These are phyloP conservation scores for Gentiana macrophylla DNA, from an alignment of 257 asterid species.

Conservation along the genomic window DNA sequence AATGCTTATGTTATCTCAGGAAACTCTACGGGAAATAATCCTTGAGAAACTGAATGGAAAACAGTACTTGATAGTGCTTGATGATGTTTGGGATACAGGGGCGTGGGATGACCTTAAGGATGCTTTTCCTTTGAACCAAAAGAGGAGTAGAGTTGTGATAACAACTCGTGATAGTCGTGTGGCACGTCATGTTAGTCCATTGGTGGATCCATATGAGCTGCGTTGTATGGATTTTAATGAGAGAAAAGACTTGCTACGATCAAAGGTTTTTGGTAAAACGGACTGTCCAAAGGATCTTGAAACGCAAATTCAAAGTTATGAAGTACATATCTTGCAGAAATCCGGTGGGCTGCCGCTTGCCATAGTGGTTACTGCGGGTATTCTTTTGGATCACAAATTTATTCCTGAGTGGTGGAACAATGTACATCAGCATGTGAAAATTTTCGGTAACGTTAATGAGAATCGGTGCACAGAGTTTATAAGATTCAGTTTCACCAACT, in stretches of 20 bases:
- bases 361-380: constrained; percentile 16
- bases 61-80: constrained; percentile 18
- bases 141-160: constrained; percentile 14
- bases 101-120: constrained; percentile 14
- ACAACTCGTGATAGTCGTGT: constrained; percentile 13
- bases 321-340: constrained; percentile 10
- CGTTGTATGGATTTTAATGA: constrained; percentile 12
- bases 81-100: constrained; percentile 17
- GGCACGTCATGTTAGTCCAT: constrained; percentile 10
- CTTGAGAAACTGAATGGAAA: neutral
- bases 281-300: constrained; percentile 16
- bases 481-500: constrained; percentile 14
- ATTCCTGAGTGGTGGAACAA: constrained; percentile 13
- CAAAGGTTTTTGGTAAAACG: constrained; percentile 11
- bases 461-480: constrained; percentile 8
- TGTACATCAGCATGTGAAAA: constrained; percentile 14
- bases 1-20: constrained; percentile 3
- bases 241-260: constrained; percentile 14
- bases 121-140: constrained; percentile 15
- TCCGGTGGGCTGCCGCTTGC: constrained; percentile 25
- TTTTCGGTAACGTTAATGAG: constrained; percentile 1
- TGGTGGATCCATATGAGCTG: constrained; percentile 6
- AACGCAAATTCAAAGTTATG: neutral
- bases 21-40: neutral
- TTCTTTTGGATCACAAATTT: constrained; percentile 3